Evolutionary conservation across 768 basidiomycete genomes (phyloP), one percentile per base, ranked within the genome.

Genomic region (Lactarius hengduanensis): DNA sequence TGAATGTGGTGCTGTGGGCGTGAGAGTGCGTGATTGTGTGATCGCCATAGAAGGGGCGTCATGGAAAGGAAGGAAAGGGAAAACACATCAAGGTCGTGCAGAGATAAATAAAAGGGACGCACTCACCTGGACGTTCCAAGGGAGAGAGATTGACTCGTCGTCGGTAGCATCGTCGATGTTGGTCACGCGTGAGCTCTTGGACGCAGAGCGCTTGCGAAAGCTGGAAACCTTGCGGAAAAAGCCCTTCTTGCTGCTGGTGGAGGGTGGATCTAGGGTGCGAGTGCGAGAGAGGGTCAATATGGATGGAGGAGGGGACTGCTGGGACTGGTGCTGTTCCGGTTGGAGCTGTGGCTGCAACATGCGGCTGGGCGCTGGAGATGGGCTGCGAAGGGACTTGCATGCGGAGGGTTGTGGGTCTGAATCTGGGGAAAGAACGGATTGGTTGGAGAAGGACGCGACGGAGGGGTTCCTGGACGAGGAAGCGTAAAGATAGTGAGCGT

Each of bases 111-210:
- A 20, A 13, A 28, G 5, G 15, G 41, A 36, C 1, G 8, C 11
- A 11, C 70, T 38, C 32, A 71, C 70, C 64, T 71, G 70, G 43
- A 71, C 54, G 41, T 71, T 71, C 62, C 62, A 71, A 22, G 70
- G 70, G n/a, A 20, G 57, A 11, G 70, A 71, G 4, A 71, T 71
- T 32, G 59, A 61, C 43, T 66, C 70, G 28, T 64, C 62, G 32
- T 65, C 59, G 2, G 45, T 40, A 43, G 30, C 34, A 4, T 65
- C 69, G 6, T 69, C 61, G 18, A 22, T 16, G 3, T 22, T 41
- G 40, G 30, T 26, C 16, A 28, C n/a, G 38, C 57, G 62, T 8
- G 57, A 47, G 62, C 40, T 47, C 62, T 60, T 70, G n/a, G 70
- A 63, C 26, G 57, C 30, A 10, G 70, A 66, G 1, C 70, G 70